Evolutionary conservation across 2,329 filamentous ascomycete genomes (phyloP).

Genomic region (Stromatinia cepivora): DNA sequence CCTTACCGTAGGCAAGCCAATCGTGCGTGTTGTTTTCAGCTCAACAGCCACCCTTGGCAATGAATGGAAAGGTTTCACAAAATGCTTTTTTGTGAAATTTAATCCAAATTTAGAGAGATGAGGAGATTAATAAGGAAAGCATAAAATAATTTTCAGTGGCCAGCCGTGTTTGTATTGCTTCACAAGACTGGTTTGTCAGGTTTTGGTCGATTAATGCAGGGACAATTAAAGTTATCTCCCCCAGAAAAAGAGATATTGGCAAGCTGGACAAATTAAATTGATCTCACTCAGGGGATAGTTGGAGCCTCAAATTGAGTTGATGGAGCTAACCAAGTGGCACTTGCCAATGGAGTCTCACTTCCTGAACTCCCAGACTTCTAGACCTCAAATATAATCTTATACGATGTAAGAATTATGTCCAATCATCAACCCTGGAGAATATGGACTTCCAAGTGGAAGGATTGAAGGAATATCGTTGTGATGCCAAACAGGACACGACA

Average conservation of each 20-base stretch:
- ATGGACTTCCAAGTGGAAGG: neutral
- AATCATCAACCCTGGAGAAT: neutral
- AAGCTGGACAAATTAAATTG: no score
- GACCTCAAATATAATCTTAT: neutral
- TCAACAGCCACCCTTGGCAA: constrained; percentile 22
- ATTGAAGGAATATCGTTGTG: neutral
- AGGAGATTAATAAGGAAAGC: constrained; percentile 1
- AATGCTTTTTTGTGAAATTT: neutral
- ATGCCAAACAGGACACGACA: neutral
- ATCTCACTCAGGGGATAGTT: neutral
- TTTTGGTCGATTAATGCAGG: constrained; percentile 14
- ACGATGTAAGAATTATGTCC: no score
- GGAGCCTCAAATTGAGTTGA: neutral
- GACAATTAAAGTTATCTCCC: neutral
- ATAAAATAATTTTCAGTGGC: neutral
- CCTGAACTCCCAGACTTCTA: neutral
- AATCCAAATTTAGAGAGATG: constrained; percentile 12
- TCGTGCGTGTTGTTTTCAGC: constrained; percentile 16
- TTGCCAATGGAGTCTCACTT: constrained; percentile 9
- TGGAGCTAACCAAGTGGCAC: neutral
- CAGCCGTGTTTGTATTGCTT: neutral
- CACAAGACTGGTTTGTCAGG: neutral
- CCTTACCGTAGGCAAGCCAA: neutral
- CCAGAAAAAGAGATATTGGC: neutral
- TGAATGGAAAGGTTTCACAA: constrained; percentile 8